Conservation (phyloP, 2,329 filamentous ascomycete genomes). For the Verticillium isaacii region DNA sequence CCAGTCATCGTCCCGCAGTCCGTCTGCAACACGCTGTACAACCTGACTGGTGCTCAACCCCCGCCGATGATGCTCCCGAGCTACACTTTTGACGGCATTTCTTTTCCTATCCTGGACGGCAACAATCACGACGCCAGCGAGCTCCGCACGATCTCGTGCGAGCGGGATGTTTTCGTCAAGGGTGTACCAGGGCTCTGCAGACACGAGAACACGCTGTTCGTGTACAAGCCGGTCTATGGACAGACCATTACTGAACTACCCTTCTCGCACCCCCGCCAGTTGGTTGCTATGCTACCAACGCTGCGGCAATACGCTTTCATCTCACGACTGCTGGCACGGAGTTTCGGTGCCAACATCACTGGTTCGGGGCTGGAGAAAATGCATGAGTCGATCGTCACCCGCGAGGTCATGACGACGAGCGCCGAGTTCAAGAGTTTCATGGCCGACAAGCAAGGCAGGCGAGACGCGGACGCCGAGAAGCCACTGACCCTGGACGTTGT, state of each 20-base stretch:
- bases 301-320: constrained; percentile 73
- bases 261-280: constrained; percentile 73
- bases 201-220: constrained; percentile 59
- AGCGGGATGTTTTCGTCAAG: constrained; percentile 40
- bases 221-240: constrained; percentile 70
- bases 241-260: constrained; percentile 62
- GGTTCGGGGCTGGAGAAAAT: constrained; percentile 18
- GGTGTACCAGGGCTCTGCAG: constrained; percentile 23
- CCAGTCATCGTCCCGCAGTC: constrained; percentile 65
- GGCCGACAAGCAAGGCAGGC: constrained; percentile 4
- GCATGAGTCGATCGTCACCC: constrained; percentile 15
- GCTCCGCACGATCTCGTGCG: constrained; percentile 48
- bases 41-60: constrained; percentile 44
- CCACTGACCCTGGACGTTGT: constrained; percentile 39
- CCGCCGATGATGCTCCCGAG: constrained; percentile 33
- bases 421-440: constrained; percentile 29
- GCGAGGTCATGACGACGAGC: constrained; percentile 19
- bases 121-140: constrained; percentile 52
- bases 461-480: background rate
- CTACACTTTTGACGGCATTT: constrained; percentile 50
- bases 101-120: constrained; percentile 49
- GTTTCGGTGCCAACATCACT: constrained; percentile 34
- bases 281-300: constrained; percentile 67
- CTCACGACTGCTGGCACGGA: constrained; percentile 57
- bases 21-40: constrained; percentile 58